Conservation (phyloP, 371 early-diverging fungal genomes). For the Mucor mucedo region DNA sequence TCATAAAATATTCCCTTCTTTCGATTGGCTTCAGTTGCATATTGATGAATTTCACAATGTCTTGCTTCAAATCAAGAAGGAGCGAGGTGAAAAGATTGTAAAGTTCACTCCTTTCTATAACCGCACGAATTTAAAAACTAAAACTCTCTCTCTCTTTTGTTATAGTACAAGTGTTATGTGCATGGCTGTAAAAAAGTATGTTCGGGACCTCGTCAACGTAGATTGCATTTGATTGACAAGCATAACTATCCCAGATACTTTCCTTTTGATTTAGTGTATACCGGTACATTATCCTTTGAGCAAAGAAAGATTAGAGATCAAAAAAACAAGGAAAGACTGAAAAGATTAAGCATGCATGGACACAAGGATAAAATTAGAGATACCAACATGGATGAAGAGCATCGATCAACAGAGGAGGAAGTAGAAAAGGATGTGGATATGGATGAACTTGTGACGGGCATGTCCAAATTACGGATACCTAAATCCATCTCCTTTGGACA, state of each 20-base stretch:
- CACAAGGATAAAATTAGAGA: background rate
- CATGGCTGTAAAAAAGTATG: slow-evolving; percentile 61
- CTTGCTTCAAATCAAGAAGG: slow-evolving; percentile 52
- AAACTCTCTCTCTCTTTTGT: background rate
- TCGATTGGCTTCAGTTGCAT: slow-evolving; percentile 59
- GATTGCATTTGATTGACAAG: slow-evolving; percentile 68
- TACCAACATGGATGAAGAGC: background rate
- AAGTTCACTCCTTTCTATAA: slow-evolving; percentile 21
- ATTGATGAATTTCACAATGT: slow-evolving; percentile 62
- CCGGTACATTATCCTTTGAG: slow-evolving; percentile 51
- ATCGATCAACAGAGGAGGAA: background rate
- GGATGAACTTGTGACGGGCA: slow-evolving; percentile 27
- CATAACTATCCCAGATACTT: slow-evolving; percentile 70
- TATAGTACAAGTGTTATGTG: slow-evolving; percentile 75
- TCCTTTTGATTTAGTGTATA: slow-evolving; percentile 67
- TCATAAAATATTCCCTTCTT: slow-evolving; percentile 54
- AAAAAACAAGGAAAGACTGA: slow-evolving; percentile 6
- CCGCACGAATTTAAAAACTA: too few relatives aligned
- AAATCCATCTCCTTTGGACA: slow-evolving; percentile 47
- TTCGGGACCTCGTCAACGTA: slow-evolving; percentile 56
- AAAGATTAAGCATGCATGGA: background rate
- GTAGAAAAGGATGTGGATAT: slow-evolving; percentile 7
- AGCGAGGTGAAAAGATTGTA: slow-evolving; percentile 68
- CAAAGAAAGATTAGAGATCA: slow-evolving; percentile 29
- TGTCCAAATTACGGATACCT: slow-evolving; percentile 41